These are phyloP conservation scores for Telopea speciosissima DNA, from an alignment of 177 flowering plant genomes.

Conservation along the genomic window DNA sequence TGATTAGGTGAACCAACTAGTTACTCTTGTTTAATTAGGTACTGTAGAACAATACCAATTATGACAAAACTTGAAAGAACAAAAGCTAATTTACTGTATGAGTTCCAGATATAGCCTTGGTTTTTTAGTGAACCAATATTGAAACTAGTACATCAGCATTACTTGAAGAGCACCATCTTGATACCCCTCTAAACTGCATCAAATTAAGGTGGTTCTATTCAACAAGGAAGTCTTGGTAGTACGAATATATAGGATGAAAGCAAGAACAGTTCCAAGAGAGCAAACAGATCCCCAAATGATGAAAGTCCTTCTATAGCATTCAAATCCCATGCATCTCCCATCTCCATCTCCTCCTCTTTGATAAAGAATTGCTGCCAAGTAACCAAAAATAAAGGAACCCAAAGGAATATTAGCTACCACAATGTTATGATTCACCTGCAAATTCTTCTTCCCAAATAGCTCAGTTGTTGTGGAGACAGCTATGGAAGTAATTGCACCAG, in stretches of 20 bases:
- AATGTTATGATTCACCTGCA: slow-evolving; percentile 74
- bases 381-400: slow-evolving; percentile 74
- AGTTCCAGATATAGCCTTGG: too few species aligned
- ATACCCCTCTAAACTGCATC: too few species aligned
- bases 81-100: too few species aligned
- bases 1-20: too few species aligned
- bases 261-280: slow-evolving; percentile 39
- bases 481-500: slow-evolving; percentile 71
- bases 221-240: slow-evolving; percentile 33
- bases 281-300: slow-evolving; percentile 68
- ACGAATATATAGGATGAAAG: slow-evolving; percentile 37
- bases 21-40: too few species aligned
- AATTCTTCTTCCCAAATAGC: slow-evolving; percentile 68
- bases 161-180: too few species aligned
- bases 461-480: slow-evolving; percentile 66
- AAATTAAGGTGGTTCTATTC: too few species aligned
- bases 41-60: too few species aligned
- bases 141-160: too few species aligned
- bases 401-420: slow-evolving; percentile 76
- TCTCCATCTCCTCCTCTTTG: slow-evolving; percentile 22
- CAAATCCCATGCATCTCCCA: slow-evolving; percentile 55
- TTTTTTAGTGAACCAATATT: too few species aligned
- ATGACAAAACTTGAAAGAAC: too few species aligned
- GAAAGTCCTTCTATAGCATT: slow-evolving; percentile 56
- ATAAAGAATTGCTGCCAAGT: slow-evolving; percentile 57